phyloP scores from a whole-genome alignment of 1,284 basidiomycete genomes.

The Ceratobasidium sp. region DNA sequence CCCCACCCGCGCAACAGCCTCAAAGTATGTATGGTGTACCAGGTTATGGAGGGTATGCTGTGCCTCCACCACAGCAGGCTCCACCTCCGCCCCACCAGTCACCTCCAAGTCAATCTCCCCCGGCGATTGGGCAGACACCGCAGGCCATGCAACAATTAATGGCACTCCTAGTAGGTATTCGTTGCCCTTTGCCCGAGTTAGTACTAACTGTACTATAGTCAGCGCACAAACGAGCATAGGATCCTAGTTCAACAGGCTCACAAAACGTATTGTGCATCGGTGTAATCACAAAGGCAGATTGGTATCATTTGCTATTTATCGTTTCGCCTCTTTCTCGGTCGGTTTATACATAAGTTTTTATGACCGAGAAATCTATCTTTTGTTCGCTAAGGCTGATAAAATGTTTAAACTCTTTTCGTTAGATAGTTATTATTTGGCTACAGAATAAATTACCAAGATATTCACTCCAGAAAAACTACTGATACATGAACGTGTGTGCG shows the following conservation, averaged over 20 bases:
- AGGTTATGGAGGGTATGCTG: slow-evolving; percentile 15
- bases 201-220: slow-evolving; percentile 6
- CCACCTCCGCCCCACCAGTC: slow-evolving; percentile 6
- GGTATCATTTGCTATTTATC: slow-evolving; percentile 1
- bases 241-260: no score
- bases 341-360: not conserved
- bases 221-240: not conserved
- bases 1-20: slow-evolving; percentile 45
- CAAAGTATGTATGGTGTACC: slow-evolving; percentile 12
- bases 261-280: not conserved
- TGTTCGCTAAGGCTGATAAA: not conserved
- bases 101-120: slow-evolving; percentile 25
- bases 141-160: slow-evolving; percentile 44
- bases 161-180: slow-evolving; percentile 43
- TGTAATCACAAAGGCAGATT: not conserved
- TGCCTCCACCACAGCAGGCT: slow-evolving; percentile 7
- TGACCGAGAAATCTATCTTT: not conserved
- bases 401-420: not conserved
- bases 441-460: no score
- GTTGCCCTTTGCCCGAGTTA: not conserved
- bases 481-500: not conserved
- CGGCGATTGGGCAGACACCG: slow-evolving; percentile 14
- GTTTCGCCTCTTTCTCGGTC: not conserved
- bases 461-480: no score
- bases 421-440: not conserved